Percentiles rank a stretch among this genome's conserved stretches.
Evolutionary conservation across 139 green algal genomes (phyloP).

Genomic region (Tetradesmus obliquus): DNA sequence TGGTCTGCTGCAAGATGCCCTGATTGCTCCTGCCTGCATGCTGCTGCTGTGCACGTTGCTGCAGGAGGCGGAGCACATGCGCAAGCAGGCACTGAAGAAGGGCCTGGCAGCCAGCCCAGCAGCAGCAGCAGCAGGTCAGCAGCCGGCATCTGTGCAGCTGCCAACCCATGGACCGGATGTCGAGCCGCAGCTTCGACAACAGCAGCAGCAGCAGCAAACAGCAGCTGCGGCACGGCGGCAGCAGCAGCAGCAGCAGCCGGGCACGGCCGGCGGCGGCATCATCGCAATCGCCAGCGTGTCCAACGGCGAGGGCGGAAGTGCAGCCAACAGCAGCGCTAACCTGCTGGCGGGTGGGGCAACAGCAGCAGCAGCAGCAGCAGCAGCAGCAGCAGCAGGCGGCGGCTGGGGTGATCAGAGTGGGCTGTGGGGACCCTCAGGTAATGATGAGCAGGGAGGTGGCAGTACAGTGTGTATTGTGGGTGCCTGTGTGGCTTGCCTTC

Average conservation of each 20-base stretch:
- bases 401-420: background rate
- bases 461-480: background rate
- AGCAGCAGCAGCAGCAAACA: background rate
- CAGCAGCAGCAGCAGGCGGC: background rate
- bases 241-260: background rate
- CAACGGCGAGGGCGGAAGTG: background rate
- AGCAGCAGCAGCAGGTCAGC: constrained; percentile 11
- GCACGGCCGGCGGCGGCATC: constrained; percentile 27
- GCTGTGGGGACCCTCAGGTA: background rate
- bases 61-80: constrained; percentile 8
- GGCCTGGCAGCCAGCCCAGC: background rate
- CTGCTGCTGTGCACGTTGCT: background rate
- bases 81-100: background rate
- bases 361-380: background rate
- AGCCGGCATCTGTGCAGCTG: background rate
- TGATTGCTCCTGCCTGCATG: background rate
- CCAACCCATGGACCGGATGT: constrained; percentile 17
- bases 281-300: constrained; percentile 16
- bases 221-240: background rate
- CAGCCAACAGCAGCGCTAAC: background rate
- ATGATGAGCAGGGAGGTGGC: background rate
- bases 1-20: background rate
- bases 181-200: background rate
- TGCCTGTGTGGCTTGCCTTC: too few species aligned
- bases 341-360: background rate